Evolutionary conservation across 306 rosid genomes (phyloP).

Genomic region (Ziziphus jujuba): DNA sequence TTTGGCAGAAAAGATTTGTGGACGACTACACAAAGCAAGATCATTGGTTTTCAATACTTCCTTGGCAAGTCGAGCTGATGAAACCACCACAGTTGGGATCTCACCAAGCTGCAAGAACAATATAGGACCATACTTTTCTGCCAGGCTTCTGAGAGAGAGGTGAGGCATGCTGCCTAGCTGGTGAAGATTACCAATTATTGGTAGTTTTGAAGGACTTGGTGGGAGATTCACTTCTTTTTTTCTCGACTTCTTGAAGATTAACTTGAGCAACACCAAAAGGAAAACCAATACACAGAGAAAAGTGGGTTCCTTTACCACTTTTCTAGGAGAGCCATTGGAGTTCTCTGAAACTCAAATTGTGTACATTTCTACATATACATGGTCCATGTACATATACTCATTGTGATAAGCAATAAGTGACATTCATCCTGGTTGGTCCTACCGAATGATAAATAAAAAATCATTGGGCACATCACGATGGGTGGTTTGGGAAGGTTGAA

Average conservation of each 20-base stretch:
- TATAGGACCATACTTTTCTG: slow-evolving; percentile 51
- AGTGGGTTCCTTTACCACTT: slow-evolving; percentile 20
- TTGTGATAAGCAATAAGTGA: no score
- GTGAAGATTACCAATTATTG: slow-evolving; percentile 65
- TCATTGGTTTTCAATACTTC: slow-evolving; percentile 67
- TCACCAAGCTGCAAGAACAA: slow-evolving; percentile 57
- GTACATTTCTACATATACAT: no score
- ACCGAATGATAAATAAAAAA: no score
- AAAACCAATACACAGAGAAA: slow-evolving; percentile 24
- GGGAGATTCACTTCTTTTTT: slow-evolving; percentile 39
- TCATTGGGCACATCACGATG: no score
- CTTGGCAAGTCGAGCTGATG: slow-evolving; percentile 65
- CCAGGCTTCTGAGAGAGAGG: slow-evolving; percentile 44
- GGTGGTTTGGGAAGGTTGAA: no score
- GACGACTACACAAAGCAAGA: slow-evolving; percentile 50
- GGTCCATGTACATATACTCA: no score
- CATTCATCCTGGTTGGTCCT: no score
- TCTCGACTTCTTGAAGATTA: slow-evolving; percentile 19
- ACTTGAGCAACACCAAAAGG: slow-evolving; percentile 27
- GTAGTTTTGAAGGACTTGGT: slow-evolving; percentile 53
- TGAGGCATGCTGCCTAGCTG: slow-evolving; percentile 49
- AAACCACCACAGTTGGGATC: slow-evolving; percentile 61
- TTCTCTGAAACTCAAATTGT: no score
- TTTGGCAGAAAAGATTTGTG: slow-evolving; percentile 51
- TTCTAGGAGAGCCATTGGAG: slow-evolving; percentile 34